Evolutionary conservation across 345 rosid genomes (phyloP), one percentile per base, ranked within the genome.

Genomic region (Acer yangbiense): DNA sequence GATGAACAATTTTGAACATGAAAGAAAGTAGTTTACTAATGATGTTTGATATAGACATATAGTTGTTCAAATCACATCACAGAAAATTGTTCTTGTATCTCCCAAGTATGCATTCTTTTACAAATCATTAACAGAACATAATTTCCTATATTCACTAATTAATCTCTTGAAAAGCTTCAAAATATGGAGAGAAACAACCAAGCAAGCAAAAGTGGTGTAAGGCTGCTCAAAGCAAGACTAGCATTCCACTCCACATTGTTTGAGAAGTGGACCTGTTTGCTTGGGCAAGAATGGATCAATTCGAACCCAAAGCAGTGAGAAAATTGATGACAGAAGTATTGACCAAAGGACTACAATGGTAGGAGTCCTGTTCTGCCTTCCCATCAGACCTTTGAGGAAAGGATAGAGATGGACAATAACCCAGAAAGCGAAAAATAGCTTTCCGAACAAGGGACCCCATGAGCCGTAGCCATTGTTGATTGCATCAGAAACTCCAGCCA

Each of bases 331-430:
- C 2, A 95, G 88, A 43, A 95, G 97, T 12, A 95, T 68, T 9
- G 97, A 93, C 98, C 98, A 95, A 1, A 91, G 87, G 17, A 95
- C 95, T 39, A 93, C 97, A 48, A 93, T 95, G n/a, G 98, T 95
- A 0, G 98, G 98, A 3, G 98, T 93, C 86, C 97, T 82, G 85
- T 95, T 95, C 71, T 95, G 98, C 21, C 84, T 83, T 84, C 98
- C 97, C 98, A 93, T 93, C 76, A 95, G 75, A 84, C 99, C 99
- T 81, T 95, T 95, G 76, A 93, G 94, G 87, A 93, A 95, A 61
- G 99, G 99, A 76, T 93, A 95, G 73, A 93, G 95, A 88, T 95
- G 99, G 83, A 90, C 88, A 71, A 95, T 95, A 72, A 92, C 99
- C 98, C 98, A 92, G 86, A 93, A 90, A 64, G 97, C 88, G 4